Percentiles rank a stretch among this genome's conserved stretches.
Evolutionary conservation across 495 filamentous ascomycete species (phyloP).

Genomic region (Aspergillus incahuasiensis): DNA sequence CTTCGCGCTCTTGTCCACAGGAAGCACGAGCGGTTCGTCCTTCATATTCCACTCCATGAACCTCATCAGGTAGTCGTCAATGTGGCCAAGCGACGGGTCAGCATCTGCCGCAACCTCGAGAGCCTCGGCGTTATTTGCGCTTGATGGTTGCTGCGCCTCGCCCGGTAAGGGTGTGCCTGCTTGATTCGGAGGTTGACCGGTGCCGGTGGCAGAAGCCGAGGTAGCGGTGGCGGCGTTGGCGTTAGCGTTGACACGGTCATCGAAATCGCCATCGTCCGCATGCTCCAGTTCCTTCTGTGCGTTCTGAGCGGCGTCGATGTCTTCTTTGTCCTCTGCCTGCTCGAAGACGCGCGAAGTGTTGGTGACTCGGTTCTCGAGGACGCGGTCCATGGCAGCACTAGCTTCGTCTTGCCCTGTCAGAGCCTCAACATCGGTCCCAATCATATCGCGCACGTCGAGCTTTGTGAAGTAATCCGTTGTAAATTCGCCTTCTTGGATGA

Average conservation of each 20-base stretch:
- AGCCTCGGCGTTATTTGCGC: slow-evolving; percentile 3
- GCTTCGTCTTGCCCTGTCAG: slow-evolving; percentile 58
- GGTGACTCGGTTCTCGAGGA: slow-evolving; percentile 57
- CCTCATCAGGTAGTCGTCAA: slow-evolving; percentile 84
- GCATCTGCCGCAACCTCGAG: slow-evolving; percentile 35
- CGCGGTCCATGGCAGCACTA: slow-evolving; percentile 79
- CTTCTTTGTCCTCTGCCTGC: slow-evolving; percentile 87
- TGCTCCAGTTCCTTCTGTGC: slow-evolving; percentile 84
- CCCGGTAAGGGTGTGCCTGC: slow-evolving; percentile 28
- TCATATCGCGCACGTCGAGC: slow-evolving; percentile 61
- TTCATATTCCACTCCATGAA: slow-evolving; percentile 74
- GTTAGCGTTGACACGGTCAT: slow-evolving; percentile 50
- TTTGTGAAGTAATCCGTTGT: slow-evolving; percentile 97
- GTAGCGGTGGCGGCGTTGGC: slow-evolving; percentile 19
- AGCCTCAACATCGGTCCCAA: slow-evolving; percentile 52
- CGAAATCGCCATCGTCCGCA: slow-evolving; percentile 86
- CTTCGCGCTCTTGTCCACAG: slow-evolving; percentile 77
- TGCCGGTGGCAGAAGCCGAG: not conserved
- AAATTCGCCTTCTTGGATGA: slow-evolving; percentile 98
- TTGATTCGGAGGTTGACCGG: slow-evolving; percentile 19
- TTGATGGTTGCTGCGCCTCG: slow-evolving; percentile 12
- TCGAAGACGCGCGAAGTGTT: slow-evolving; percentile 65
- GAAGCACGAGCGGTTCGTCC: slow-evolving; percentile 72
- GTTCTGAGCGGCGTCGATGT: slow-evolving; percentile 78
- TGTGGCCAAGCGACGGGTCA: slow-evolving; percentile 43